Conservation (phyloP, 2,329 filamentous ascomycete genomes). For the Cercospora sp. region DNA sequence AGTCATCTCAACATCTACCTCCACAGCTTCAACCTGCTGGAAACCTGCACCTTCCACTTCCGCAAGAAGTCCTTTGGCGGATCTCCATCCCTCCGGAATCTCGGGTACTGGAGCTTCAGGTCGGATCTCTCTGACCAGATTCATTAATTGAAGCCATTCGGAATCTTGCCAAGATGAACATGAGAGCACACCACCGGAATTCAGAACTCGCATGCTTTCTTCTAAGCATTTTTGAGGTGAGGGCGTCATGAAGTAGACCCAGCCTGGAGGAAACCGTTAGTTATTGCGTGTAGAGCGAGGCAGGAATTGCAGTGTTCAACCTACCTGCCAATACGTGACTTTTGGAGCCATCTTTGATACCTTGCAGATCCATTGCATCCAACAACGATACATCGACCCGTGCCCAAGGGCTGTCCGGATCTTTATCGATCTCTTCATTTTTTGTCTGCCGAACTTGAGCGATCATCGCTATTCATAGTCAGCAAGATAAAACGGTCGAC, state of each 20-base stretch:
- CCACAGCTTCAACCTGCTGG: conserved; percentile 27
- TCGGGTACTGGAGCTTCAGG: conserved; percentile 26
- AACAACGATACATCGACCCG: conserved; percentile 29
- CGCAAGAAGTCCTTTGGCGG: conserved; percentile 18
- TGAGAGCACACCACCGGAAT: conserved; percentile 28
- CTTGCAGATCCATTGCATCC: conserved; percentile 34
- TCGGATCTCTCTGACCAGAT: conserved; percentile 21
- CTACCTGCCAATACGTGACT: conserved; percentile 37
- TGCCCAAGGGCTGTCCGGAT: conserved; percentile 28
- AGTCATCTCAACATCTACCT: conserved; percentile 31
- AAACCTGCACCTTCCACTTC: conserved; percentile 36
- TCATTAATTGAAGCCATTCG: conserved; percentile 35
- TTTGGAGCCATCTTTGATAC: conserved; percentile 25
- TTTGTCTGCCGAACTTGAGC: conserved; percentile 25
- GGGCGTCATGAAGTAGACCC: conserved; percentile 21
- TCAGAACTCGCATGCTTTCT: conserved; percentile 32
- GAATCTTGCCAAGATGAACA: conserved; percentile 34
- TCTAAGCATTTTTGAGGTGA: conserved; percentile 30
- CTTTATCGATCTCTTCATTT: conserved; percentile 18
- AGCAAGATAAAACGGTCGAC: background rate
- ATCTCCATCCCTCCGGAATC: conserved; percentile 33
- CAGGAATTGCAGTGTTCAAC: background rate
- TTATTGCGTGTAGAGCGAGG: background rate
- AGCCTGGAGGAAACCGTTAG: background rate
- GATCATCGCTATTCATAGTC: conserved; percentile 31